Evolutionary conservation across 768 basidiomycete genomes (phyloP).

Genomic region (Psilocybe subaeruginosa): DNA sequence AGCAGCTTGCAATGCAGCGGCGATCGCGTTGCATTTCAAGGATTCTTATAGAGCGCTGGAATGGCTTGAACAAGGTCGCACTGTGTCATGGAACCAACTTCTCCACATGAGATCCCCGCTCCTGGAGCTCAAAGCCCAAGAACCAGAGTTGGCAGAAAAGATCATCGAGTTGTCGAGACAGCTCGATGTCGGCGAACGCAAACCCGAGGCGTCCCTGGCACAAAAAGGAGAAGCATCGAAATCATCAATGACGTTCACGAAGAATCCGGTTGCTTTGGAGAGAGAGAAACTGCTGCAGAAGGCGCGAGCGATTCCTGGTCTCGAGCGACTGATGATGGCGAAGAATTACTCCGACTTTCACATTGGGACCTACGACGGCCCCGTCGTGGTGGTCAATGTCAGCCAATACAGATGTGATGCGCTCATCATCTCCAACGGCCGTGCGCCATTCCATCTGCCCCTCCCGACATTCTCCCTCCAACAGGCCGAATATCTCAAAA

Average conservation of each 20-base stretch:
- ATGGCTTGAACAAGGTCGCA: conserved; percentile 18
- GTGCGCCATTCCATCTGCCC: conserved; percentile 14
- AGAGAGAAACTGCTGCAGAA: conserved; percentile 7
- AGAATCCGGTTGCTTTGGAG: conserved; percentile 1
- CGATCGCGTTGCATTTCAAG: conserved; percentile 6
- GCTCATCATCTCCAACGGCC: conserved; percentile 23
- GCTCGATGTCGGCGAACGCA: conserved; percentile 1
- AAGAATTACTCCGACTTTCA: conserved; percentile 19
- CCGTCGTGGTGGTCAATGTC: conserved; percentile 40
- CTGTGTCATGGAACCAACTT: conserved; percentile 15
- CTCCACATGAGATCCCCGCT: conserved; percentile 8
- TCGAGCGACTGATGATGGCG: conserved; percentile 27
- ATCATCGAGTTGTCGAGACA: conserved; percentile 6
- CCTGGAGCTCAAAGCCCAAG: not conserved
- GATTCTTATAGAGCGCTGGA: conserved; percentile 4
- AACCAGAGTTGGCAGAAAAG: conserved; percentile 9
- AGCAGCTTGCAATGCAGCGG: conserved; percentile 6
- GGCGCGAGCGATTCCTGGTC: conserved; percentile 20
- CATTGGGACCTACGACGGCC: conserved; percentile 27
- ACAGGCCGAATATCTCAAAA: conserved; percentile 9
- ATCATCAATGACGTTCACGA: not conserved
- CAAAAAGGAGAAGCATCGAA: not conserved
- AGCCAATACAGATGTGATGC: conserved; percentile 38
- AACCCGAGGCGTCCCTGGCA: not conserved
- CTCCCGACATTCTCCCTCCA: conserved; percentile 10